These are phyloP conservation scores for Smallanthus sonchifolius DNA, from an alignment of 129 eudicot species.

Conservation along the genomic window DNA sequence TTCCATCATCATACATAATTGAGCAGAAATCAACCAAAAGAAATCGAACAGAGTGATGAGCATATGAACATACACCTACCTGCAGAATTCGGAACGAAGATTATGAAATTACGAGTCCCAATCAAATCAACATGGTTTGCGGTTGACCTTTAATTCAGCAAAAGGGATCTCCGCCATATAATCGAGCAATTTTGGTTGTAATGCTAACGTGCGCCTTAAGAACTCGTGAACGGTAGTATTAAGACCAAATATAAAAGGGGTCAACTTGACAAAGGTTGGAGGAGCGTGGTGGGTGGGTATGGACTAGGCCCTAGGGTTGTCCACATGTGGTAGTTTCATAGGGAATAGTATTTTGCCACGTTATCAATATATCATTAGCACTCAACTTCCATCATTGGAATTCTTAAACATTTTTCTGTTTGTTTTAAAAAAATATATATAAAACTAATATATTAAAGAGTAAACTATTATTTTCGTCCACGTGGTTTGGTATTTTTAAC, in stretches of 20 bases:
- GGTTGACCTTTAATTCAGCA: conserved; percentile 12
- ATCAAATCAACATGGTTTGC: conserved; percentile 14
- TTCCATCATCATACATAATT: conserved; percentile 2
- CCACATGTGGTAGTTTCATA: background rate
- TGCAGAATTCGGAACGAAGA: background rate
- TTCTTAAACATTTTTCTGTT: too few species aligned
- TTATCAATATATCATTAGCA: conserved; percentile 5
- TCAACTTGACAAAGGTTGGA: conserved; percentile 21
- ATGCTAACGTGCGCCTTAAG: conserved; percentile 19
- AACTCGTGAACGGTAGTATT: conserved; percentile 8
- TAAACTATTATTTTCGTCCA: too few species aligned
- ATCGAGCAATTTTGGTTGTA: background rate
- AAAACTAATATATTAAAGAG: too few species aligned
- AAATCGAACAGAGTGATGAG: background rate
- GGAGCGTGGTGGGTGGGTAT: conserved; percentile 29
- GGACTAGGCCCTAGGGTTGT: background rate
- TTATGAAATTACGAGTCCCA: background rate
- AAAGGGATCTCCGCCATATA: conserved; percentile 32
- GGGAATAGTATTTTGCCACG: conserved; percentile 5
- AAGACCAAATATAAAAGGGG: conserved; percentile 6
- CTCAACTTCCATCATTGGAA: background rate
- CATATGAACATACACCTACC: conserved; percentile 12
- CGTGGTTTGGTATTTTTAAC: too few species aligned
- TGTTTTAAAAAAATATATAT: too few species aligned
- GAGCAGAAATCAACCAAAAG: background rate